Evolutionary conservation across 257 asterid species (phyloP), one percentile per base, ranked within the genome.

Genomic region (Ehretia macrophylla): DNA sequence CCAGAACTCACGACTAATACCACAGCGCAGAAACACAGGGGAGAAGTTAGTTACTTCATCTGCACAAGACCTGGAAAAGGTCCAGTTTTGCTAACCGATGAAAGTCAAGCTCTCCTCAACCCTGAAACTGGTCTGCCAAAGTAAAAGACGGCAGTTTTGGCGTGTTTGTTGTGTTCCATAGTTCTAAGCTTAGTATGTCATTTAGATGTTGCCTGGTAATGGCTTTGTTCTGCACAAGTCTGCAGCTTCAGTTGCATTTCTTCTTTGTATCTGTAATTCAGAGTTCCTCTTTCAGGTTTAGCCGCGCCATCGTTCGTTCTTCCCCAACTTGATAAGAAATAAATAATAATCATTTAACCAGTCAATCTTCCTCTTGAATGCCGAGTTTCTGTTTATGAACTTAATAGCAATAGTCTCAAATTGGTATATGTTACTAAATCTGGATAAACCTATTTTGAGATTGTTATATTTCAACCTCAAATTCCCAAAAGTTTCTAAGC

Each of bases 1-100:
- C 94, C 99, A 45, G 99, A 88, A 79, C 69, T 70, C 48, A 84
- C 80, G 72, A 90, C 79, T 22, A 85, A 68, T 59, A 39, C 39
- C 68, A 72, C 83, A 1, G 47, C 69, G 8, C 88, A 78, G 56
- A 88, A 80, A 71, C 63, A 38, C 60, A 78, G 52, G 57, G 99
- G 99, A 58, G 99, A 86, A 32, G 95, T 93, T 38, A 89, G 90
- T 72, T 93, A 93, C 78, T 93, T 93, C 59, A 89, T 93, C 78
- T 79, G 75, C 68, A 69, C 75, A 47, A 65, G 79, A 55, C 81
- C 81, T 8, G 90, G 90, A 35, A 72, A 67, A 69, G 99, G 99
- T 66, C 97, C 99, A 11, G 72, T 83, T 14, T 79, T 84, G 76
- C 67, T 93, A 58, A 66, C 93, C 22, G 91, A 86, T 16, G 86